Percentiles rank a stretch among this genome's conserved stretches.
These are phyloP conservation scores for Strigomonas galati DNA, from an alignment of 208 protist species.

Conservation along the genomic window DNA sequence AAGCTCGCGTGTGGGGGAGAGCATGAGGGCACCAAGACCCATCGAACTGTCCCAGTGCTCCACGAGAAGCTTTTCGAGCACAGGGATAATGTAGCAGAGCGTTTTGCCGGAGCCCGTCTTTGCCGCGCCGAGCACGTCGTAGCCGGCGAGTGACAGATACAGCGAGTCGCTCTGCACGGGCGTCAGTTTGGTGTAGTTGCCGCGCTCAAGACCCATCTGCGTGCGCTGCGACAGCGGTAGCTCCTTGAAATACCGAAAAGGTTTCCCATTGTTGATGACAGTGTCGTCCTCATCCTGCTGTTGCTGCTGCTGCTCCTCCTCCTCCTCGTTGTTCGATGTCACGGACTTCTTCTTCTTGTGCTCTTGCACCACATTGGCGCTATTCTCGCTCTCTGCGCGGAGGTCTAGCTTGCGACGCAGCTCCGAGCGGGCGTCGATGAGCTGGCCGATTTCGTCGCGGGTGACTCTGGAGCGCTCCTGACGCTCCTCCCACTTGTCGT, in stretches of 20 bases:
- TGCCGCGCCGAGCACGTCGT: slow-evolving; percentile 98
- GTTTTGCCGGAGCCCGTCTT: slow-evolving; percentile 99
- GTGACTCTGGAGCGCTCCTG: slow-evolving; percentile 77
- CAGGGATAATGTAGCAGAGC: slow-evolving; percentile 97
- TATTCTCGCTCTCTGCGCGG: slow-evolving; percentile 29
- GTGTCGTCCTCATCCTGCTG: slow-evolving; percentile 6
- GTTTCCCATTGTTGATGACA: slow-evolving; percentile 4
- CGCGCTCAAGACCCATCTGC: slow-evolving; percentile 86
- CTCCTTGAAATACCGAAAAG: slow-evolving; percentile 65
- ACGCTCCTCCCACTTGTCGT: slow-evolving; percentile 73
- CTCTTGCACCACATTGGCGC: slow-evolving; percentile 37
- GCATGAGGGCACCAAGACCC: slow-evolving; percentile 96
- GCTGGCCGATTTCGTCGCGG: slow-evolving; percentile 60
- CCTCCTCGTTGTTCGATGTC: neutral
- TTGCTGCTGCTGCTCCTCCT: slow-evolving; percentile 5
- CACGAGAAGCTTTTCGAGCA: slow-evolving; percentile 92
- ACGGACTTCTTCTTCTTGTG: slow-evolving; percentile 17
- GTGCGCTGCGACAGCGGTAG: slow-evolving; percentile 92
- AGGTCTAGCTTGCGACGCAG: slow-evolving; percentile 50
- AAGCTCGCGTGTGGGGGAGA: slow-evolving; percentile 99
- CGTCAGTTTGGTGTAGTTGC: slow-evolving; percentile 94
- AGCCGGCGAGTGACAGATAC: slow-evolving; percentile 92
- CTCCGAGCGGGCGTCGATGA: slow-evolving; percentile 34
- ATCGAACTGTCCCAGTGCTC: slow-evolving; percentile 88
- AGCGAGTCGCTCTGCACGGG: slow-evolving; percentile 95